Conservation (phyloP, 345 rosid species). For the Laguncularia racemosa region DNA sequence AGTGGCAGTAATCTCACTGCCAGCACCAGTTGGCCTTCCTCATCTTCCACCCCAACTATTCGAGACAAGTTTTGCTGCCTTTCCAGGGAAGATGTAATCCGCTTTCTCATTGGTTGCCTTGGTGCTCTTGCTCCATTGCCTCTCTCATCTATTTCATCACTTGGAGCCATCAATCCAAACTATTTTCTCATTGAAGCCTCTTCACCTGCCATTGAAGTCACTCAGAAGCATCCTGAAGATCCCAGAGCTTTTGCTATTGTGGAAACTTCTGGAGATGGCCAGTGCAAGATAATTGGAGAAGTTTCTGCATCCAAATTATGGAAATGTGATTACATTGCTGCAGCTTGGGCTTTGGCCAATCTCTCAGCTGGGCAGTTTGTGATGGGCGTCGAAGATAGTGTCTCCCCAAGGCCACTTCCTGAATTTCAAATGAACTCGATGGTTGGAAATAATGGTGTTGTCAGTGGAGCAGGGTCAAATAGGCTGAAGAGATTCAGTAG, state of each 20-base stretch:
- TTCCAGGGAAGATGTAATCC: slow-evolving; percentile 85
- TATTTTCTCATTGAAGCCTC: slow-evolving; percentile 62
- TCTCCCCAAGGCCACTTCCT: slow-evolving; percentile 47
- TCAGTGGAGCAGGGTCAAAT: slow-evolving; percentile 24
- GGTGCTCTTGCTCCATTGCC: slow-evolving; percentile 97
- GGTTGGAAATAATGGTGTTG: slow-evolving; percentile 21
- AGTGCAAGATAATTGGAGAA: slow-evolving; percentile 74
- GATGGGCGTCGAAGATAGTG: slow-evolving; percentile 88
- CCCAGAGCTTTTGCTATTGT: slow-evolving; percentile 75
- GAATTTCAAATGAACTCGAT: slow-evolving; percentile 44
- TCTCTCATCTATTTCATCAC: slow-evolving; percentile 65
- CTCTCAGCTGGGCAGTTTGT: slow-evolving; percentile 92
- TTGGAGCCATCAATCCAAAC: slow-evolving; percentile 61
- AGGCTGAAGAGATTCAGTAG: slow-evolving; percentile 79
- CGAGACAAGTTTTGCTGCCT: slow-evolving; percentile 88
- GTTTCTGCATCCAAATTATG: slow-evolving; percentile 87
- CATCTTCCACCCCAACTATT: slow-evolving; percentile 46
- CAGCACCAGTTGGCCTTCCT: slow-evolving; percentile 40
- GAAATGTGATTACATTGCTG: slow-evolving; percentile 90
- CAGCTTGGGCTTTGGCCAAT: slow-evolving; percentile 95
- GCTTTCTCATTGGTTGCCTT: slow-evolving; percentile 90
- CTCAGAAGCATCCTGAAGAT: slow-evolving; percentile 44
- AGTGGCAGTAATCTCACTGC: slow-evolving; percentile 44
- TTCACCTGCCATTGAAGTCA: slow-evolving; percentile 60
- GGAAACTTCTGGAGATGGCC: slow-evolving; percentile 53